Base-by-base conservation (phyloP, 768 basidiomycete genomes). In the Termitomyces sp. region DNA sequence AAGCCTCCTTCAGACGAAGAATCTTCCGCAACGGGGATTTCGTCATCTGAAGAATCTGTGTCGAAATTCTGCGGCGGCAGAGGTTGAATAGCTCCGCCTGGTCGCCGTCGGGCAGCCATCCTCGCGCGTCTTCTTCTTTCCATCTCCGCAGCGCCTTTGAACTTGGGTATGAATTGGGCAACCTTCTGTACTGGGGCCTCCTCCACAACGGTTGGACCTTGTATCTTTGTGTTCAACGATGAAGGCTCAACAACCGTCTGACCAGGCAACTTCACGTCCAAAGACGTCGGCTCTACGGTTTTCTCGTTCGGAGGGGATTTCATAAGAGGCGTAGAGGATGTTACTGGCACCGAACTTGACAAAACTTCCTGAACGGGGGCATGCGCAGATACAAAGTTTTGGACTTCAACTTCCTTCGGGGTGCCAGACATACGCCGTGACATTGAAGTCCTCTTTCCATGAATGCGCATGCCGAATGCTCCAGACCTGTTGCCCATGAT, bases 61-160 rank as follows among this genome's bases (percentile, higher is more conserved):
- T 79, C 76, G 42, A 77, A 71, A 45, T 66, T 71, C n/a, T 75
- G 73, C 53, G 67, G 66, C 23, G 71, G 66, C n/a, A 69, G 65
- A 4, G 70, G 67, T n/a, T 69, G 71, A 34, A 67, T 64, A 3
- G 74, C 65, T 2, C 69, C 72, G 19, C 66, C 70, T 10, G 75
- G 75, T n/a, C 68, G 79, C 58, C 79, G 72, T 12, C 88, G 81
- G 5, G 86, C 86, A 40, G 81, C 82, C 75, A 93, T 82, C 12
- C 91, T 79, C 40, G 79, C 69, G 54, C 79, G 78, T 25, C 92
- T 73, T 16, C 90, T 76, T 4, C 80, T 83, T 60, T 92, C 92
- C 90, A 92, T 92, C 68, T 94, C 90, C n/a, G 83, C 90, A 0
- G 88, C 87, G 8, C 89, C 86, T 62, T 85, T 89, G 73, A 93